These are phyloP conservation scores for Hura crepitans DNA, from an alignment of 441 rosid species.

Conservation along the genomic window DNA sequence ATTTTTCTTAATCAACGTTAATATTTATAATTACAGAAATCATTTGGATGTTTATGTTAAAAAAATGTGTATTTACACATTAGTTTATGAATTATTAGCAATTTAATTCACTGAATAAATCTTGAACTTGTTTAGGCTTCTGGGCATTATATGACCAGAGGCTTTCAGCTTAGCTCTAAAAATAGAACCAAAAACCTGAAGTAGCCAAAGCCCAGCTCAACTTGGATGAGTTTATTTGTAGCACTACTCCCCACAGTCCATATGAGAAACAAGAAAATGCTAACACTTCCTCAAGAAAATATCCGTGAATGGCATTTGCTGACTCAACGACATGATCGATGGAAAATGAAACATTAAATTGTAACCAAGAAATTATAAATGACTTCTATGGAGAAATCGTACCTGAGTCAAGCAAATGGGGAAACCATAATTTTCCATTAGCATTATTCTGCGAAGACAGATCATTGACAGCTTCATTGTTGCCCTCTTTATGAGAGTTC, in stretches of 20 bases:
- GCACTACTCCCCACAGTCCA: neutral
- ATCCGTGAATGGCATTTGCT: conserved; percentile 1
- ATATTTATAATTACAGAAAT: neutral
- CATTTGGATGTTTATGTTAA: neutral
- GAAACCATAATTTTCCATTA: conserved; percentile 45
- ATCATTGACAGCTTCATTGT: conserved; percentile 33
- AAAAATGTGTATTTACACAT: neutral
- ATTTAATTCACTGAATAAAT: neutral
- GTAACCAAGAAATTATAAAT: conserved; percentile 8
- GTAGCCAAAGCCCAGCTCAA: neutral
- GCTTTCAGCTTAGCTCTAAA: neutral
- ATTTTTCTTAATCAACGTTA: neutral
- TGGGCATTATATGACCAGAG: too few species aligned
- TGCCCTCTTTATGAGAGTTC: conserved; percentile 36
- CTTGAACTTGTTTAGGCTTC: too few species aligned
- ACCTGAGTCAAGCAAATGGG: conserved; percentile 55
- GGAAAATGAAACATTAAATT: conserved; percentile 11
- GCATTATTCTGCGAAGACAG: conserved; percentile 29
- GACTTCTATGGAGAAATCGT: conserved; percentile 15
- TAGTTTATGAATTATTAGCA: neutral
- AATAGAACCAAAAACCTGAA: neutral
- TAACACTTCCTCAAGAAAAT: conserved; percentile 14
- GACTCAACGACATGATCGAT: conserved; percentile 8
- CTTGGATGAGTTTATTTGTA: neutral
- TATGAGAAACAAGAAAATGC: neutral